Conservation (phyloP, 2,329 filamentous ascomycete genomes). For the Colletotrichum australisinense region DNA sequence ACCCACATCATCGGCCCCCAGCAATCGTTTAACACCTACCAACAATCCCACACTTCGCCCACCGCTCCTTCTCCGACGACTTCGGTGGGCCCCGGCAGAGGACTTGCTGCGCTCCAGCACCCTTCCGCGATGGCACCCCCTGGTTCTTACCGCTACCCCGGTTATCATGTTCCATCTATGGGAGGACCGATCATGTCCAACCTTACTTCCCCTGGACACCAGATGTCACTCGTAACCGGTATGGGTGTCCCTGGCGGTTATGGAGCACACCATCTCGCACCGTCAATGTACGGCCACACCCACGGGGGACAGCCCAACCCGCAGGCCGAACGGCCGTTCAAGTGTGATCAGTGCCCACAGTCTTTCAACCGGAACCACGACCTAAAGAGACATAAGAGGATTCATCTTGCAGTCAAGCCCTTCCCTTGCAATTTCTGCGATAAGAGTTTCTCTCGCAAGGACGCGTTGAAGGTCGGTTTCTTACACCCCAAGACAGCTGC, state of each 20-base stretch:
- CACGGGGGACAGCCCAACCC: conserved; percentile 61
- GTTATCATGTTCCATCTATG: conserved; percentile 50
- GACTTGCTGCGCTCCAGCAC: conserved; percentile 47
- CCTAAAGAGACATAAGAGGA: conserved; percentile 93
- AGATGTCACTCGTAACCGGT: conserved; percentile 76
- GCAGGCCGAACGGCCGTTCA: conserved; percentile 86
- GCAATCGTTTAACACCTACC: conserved; percentile 53
- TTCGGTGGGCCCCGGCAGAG: conserved; percentile 50
- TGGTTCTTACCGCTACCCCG: conserved; percentile 45
- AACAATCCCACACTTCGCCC: conserved; percentile 57
- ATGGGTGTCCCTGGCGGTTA: conserved; percentile 67
- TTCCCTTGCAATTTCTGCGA: conserved; percentile 93
- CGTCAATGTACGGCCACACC: conserved; percentile 69
- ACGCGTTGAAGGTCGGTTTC: conserved; percentile 87
- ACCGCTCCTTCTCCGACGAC: conserved; percentile 55
- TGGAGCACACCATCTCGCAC: conserved; percentile 59
- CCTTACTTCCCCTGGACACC: conserved; percentile 77
- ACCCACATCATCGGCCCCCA: conserved; percentile 64
- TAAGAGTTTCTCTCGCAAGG: conserved; percentile 96
- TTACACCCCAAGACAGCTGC: background rate
- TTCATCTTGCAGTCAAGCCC: conserved; percentile 94
- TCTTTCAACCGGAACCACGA: conserved; percentile 98
- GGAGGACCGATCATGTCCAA: conserved; percentile 81
- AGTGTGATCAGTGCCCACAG: conserved; percentile 91
- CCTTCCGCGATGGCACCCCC: conserved; percentile 57